phyloP scores from a whole-genome alignment of 2,329 filamentous ascomycete species.

The Aspergillus floridensis region DNA sequence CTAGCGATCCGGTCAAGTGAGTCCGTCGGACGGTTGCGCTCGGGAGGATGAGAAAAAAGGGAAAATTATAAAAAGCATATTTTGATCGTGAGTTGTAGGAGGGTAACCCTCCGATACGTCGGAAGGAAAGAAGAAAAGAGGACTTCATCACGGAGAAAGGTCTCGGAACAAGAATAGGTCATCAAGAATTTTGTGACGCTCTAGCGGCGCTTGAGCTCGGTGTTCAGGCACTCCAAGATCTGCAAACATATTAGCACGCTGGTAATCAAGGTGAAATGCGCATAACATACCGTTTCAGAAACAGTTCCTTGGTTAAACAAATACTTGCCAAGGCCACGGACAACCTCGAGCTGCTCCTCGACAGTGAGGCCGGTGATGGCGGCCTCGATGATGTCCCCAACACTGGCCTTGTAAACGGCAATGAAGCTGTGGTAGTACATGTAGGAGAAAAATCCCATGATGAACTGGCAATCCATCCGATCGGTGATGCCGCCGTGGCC shows the following conservation, averaged over 20 bases:
- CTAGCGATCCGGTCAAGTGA: background rate
- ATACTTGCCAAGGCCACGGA: slow-evolving; percentile 61
- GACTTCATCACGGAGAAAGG: slow-evolving; percentile 8
- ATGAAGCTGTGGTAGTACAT: slow-evolving; percentile 99
- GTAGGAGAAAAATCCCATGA: slow-evolving; percentile 98
- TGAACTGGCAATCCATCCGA: slow-evolving; percentile 99
- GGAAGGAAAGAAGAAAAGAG: slow-evolving; percentile 8
- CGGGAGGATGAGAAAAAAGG: slow-evolving; percentile 6
- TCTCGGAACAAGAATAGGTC: slow-evolving; percentile 15
- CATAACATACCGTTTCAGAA: slow-evolving; percentile 49
- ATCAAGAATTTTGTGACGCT: slow-evolving; percentile 3
- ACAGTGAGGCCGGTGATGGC: slow-evolving; percentile 84
- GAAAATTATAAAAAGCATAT: slow-evolving; percentile 10
- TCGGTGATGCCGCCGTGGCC: slow-evolving; percentile 98
- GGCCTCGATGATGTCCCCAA: slow-evolving; percentile 84
- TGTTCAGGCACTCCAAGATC: slow-evolving; percentile 38
- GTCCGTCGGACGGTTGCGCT: background rate
- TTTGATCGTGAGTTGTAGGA: background rate
- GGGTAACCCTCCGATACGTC: background rate
- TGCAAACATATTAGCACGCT: slow-evolving; percentile 17
- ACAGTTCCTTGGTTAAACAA: slow-evolving; percentile 62
- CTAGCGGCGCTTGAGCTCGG: slow-evolving; percentile 36
- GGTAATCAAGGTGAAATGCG: slow-evolving; percentile 9
- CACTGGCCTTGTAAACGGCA: slow-evolving; percentile 77
- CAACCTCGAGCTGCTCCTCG: slow-evolving; percentile 84